Conservation (phyloP, 2,329 filamentous ascomycete species). For the Stachybotrys chartarum region DNA sequence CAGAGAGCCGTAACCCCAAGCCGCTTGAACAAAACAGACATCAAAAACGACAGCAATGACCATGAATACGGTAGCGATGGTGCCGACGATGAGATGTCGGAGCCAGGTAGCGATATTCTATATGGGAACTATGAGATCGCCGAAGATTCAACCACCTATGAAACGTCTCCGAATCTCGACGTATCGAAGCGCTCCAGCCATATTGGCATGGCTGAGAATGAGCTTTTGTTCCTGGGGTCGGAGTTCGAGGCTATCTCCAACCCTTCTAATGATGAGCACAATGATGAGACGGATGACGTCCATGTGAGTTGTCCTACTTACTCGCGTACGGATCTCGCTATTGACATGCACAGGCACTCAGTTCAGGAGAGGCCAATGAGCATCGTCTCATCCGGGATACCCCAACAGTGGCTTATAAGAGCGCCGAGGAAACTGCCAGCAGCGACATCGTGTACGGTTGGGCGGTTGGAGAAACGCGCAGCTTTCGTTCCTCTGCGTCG, state of each 20-base stretch:
- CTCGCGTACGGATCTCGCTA: not conserved
- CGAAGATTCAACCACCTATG: not conserved
- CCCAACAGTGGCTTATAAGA: too few relatives aligned
- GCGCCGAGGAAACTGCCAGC: too few relatives aligned
- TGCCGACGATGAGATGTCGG: not conserved
- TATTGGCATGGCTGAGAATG: not conserved
- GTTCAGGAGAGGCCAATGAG: not conserved
- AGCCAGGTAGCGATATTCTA: not conserved
- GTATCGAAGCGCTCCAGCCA: not conserved
- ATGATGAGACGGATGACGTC: not conserved
- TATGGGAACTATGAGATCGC: not conserved
- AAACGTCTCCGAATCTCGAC: not conserved
- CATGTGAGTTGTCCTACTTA: not conserved
- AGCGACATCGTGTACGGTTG: too few relatives aligned
- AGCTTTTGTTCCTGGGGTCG: not conserved
- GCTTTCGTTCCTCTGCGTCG: too few relatives aligned
- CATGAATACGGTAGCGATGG: too few relatives aligned
- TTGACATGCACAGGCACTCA: not conserved
- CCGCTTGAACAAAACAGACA: not conserved
- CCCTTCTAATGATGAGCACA: not conserved
- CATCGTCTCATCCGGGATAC: too few relatives aligned
- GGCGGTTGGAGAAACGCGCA: too few relatives aligned
- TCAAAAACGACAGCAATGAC: not conserved
- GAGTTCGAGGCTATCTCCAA: not conserved
- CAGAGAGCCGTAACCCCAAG: not conserved